Percentiles rank a stretch among this genome's conserved stretches.
These are phyloP conservation scores for Zygotorulaspora danielsina DNA, from an alignment of 805 yeast species.

Conservation along the genomic window DNA sequence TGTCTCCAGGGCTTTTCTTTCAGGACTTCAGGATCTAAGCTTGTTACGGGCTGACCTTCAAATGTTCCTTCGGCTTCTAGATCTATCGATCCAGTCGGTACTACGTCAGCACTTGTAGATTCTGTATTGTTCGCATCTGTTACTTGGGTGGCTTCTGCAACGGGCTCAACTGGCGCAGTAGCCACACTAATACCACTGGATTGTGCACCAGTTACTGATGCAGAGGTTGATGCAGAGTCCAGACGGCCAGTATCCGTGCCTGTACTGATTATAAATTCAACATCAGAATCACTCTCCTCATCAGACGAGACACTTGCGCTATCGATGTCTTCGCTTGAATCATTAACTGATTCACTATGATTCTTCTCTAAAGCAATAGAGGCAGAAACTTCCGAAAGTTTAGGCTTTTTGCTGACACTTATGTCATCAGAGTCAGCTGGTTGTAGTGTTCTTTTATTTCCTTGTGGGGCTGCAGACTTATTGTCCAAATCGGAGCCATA, in stretches of 20 bases:
- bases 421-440: slow-evolving; percentile 12
- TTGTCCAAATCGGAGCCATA: slow-evolving; percentile 35
- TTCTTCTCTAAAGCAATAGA: slow-evolving; percentile 21
- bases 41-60: slow-evolving; percentile 80
- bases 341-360: slow-evolving; percentile 17
- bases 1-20: slow-evolving; percentile 98
- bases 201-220: slow-evolving; percentile 13
- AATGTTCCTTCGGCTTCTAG: slow-evolving; percentile 36
- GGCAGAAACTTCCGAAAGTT: slow-evolving; percentile 1
- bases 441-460: slow-evolving; percentile 24
- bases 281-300: slow-evolving; percentile 55
- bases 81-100: slow-evolving; percentile 32
- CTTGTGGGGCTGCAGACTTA: slow-evolving; percentile 2
- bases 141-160: slow-evolving; percentile 8
- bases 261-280: slow-evolving; percentile 74
- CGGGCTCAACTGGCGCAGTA: slow-evolving; percentile 5
- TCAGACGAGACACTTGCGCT: slow-evolving; percentile 45
- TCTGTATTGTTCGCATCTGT: slow-evolving; percentile 11
- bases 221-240: slow-evolving; percentile 27
- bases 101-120: slow-evolving; percentile 17
- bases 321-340: slow-evolving; percentile 43
- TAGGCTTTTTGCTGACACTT: slow-evolving; percentile 11
- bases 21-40: slow-evolving; percentile 70
- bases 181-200: slow-evolving; percentile 14
- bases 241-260: slow-evolving; percentile 30